Evolutionary conservation across 352 stramenopile genomes (phyloP).

Genomic region (Globisporangium rhizosaccharum): DNA sequence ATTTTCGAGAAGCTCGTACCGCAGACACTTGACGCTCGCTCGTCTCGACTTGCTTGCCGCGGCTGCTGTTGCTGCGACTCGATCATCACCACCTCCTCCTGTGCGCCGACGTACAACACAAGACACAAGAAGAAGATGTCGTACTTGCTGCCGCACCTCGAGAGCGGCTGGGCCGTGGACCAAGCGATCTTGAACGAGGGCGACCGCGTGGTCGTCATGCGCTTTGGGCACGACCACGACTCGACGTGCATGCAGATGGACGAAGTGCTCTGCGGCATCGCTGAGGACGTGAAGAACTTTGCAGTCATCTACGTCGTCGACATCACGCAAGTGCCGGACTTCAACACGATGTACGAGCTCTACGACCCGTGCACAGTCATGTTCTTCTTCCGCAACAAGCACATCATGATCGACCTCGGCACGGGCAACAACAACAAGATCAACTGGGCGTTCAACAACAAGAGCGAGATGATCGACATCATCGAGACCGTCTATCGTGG

Average conservation of each 20-base stretch:
- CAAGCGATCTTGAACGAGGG: constrained; percentile 98
- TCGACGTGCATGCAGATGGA: constrained; percentile 99
- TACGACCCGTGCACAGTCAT: constrained; percentile 99
- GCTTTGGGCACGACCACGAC: constrained; percentile 98
- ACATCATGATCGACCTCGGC: constrained; percentile 99
- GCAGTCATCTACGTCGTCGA: constrained; percentile 96
- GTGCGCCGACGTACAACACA: neutral
- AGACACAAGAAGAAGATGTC: constrained; percentile 55
- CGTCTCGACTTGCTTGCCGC: neutral
- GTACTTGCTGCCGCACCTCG: constrained; percentile 98
- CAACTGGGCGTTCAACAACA: constrained; percentile 97
- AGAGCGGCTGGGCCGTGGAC: constrained; percentile 97
- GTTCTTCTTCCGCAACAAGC: constrained; percentile 99
- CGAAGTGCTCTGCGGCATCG: constrained; percentile 92
- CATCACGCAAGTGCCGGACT: constrained; percentile 96
- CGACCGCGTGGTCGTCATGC: constrained; percentile 98
- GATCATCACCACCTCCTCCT: neutral
- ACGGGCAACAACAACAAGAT: constrained; percentile 99
- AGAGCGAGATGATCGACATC: constrained; percentile 99
- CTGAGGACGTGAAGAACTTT: constrained; percentile 99
- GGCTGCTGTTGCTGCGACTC: neutral
- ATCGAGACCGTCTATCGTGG: constrained; percentile 99
- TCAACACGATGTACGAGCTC: constrained; percentile 99
- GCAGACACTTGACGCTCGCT: neutral
- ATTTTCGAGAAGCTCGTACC: neutral